A percentile compares a stretch with the other conserved stretches of the same genome.
Evolutionary conservation across 768 basidiomycete genomes (phyloP).

Genomic region (Amanita polypyramis): DNA sequence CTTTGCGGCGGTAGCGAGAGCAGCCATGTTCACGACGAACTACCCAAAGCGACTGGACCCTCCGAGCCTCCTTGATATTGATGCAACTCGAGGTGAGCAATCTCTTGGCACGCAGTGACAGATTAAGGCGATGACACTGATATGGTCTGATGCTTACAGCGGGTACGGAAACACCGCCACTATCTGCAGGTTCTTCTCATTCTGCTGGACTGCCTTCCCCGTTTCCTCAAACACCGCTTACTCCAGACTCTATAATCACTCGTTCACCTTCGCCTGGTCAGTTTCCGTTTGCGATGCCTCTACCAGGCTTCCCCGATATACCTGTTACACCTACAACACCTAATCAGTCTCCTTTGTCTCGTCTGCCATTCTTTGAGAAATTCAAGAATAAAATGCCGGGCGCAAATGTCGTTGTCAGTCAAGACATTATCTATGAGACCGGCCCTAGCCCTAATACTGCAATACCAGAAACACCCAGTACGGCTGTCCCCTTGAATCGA

Average conservation of each 20-base stretch:
- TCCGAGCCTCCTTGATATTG: constrained; percentile 38
- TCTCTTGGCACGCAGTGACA: no score
- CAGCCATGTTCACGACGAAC: constrained; percentile 26
- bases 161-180: constrained; percentile 28
- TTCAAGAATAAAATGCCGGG: constrained; percentile 29
- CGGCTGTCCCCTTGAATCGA: not conserved
- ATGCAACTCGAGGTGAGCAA: constrained; percentile 29
- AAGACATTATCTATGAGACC: constrained; percentile 7
- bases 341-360: constrained; percentile 20
- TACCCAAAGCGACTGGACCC: constrained; percentile 21
- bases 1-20: constrained; percentile 66
- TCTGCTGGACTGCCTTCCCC: constrained; percentile 34
- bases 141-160: constrained; percentile 12
- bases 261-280: constrained; percentile 17
- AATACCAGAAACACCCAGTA: constrained; percentile 2
- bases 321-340: constrained; percentile 8
- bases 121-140: not conserved
- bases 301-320: constrained; percentile 1
- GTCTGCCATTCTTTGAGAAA: constrained; percentile 50
- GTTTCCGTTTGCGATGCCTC: constrained; percentile 10
- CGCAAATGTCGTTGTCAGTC: constrained; percentile 10
- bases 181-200: constrained; percentile 36
- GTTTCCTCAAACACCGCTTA: constrained; percentile 22
- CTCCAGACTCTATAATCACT: constrained; percentile 13
- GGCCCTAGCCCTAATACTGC: not conserved